Evolutionary conservation across 768 basidiomycete genomes (phyloP).

Genomic region (Boletus coccyginus): DNA sequence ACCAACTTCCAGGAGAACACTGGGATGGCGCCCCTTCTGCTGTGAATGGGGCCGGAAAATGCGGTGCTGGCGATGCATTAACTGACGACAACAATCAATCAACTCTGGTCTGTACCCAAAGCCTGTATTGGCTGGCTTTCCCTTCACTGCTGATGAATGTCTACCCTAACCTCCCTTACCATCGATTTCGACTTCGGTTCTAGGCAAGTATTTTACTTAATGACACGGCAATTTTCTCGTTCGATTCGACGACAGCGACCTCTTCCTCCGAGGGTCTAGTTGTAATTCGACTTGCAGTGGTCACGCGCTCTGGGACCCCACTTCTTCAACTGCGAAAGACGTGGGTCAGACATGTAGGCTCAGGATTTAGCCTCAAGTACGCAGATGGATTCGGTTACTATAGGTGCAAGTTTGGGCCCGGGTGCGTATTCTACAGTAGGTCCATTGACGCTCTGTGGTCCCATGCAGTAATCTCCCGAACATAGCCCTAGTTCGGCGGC

Average conservation of each 20-base stretch:
- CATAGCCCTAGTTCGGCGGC: conserved; percentile 33
- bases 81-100: background rate
- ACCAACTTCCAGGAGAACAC: conserved; percentile 3
- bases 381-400: conserved; percentile 37
- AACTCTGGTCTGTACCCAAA: conserved; percentile 7
- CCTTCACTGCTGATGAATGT: too few relatives aligned
- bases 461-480: conserved; percentile 28
- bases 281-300: conserved; percentile 24
- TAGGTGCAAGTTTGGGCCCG: conserved; percentile 21
- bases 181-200: conserved; percentile 31
- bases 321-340: conserved; percentile 22
- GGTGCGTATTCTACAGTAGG: background rate
- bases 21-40: background rate
- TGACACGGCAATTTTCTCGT: background rate
- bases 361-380: conserved; percentile 27
- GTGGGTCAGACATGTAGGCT: conserved; percentile 8
- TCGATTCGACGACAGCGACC: conserved; percentile 9
- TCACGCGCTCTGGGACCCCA: conserved; percentile 26
- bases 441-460: conserved; percentile 6
- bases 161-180: background rate
- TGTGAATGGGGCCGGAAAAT: too few relatives aligned
- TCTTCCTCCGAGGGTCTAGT: conserved; percentile 4
- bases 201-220: background rate
- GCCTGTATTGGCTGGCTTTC: conserved; percentile 5
- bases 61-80: background rate